Evolutionary conservation across 2,329 filamentous ascomycete genomes (phyloP).

Genomic region (Corinectria fuckeliana): DNA sequence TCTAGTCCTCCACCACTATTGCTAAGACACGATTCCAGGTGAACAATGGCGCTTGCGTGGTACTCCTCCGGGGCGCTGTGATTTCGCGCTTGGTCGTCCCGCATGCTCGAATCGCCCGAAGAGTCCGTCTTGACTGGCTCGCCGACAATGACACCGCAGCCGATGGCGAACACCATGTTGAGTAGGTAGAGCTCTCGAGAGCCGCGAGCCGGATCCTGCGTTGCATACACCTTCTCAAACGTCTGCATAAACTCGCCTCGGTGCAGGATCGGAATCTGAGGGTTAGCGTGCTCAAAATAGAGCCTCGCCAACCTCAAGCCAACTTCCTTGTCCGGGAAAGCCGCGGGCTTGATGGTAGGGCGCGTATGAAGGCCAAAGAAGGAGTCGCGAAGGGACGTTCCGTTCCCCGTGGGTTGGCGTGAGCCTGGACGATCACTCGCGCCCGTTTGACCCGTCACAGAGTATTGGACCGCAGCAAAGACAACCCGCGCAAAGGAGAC

Average conservation of each 20-base stretch:
- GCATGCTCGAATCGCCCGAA: slow-evolving; percentile 40
- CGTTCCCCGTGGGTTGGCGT: slow-evolving; percentile 46
- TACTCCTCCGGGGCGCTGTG: slow-evolving; percentile 90
- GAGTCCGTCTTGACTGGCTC: slow-evolving; percentile 60
- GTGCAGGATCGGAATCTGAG: slow-evolving; percentile 92
- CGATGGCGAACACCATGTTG: slow-evolving; percentile 97
- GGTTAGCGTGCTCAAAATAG: slow-evolving; percentile 96
- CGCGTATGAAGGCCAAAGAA: slow-evolving; percentile 97
- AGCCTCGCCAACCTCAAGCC: slow-evolving; percentile 76
- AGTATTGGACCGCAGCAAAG: slow-evolving; percentile 87
- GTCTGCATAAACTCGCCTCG: slow-evolving; percentile 87
- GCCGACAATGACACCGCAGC: slow-evolving; percentile 87
- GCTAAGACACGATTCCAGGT: slow-evolving; percentile 86
- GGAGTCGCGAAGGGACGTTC: slow-evolving; percentile 89
- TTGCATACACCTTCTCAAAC: slow-evolving; percentile 81
- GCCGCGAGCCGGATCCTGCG: slow-evolving; percentile 69
- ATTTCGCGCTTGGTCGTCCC: slow-evolving; percentile 40
- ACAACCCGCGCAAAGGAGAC: slow-evolving; percentile 95
- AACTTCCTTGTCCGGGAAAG: slow-evolving; percentile 80
- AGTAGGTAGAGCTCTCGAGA: slow-evolving; percentile 89
- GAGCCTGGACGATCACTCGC: slow-evolving; percentile 33
- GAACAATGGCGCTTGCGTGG: slow-evolving; percentile 91
- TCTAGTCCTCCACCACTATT: slow-evolving; percentile 89
- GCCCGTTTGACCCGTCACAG: slow-evolving; percentile 66
- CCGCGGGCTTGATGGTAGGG: slow-evolving; percentile 83